phyloP scores from a whole-genome alignment of 2,329 filamentous ascomycete genomes.

The Hirsutella thompsonii region DNA sequence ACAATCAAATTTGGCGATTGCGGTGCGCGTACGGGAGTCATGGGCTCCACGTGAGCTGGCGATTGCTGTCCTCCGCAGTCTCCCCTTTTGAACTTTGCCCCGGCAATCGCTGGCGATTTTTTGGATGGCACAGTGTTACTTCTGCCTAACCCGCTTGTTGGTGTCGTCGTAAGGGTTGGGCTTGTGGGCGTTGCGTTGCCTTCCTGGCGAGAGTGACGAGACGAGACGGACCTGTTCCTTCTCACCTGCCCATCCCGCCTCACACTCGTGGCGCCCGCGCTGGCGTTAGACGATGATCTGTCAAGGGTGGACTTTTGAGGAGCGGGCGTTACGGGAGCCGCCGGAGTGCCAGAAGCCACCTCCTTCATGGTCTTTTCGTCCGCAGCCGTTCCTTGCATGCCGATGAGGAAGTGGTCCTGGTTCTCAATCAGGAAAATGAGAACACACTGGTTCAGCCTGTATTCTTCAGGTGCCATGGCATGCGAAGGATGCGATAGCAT shows the following conservation, averaged over 20 bases:
- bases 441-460: slow-evolving; percentile 89
- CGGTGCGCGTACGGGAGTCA: slow-evolving; percentile 19
- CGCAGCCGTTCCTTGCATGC: slow-evolving; percentile 98
- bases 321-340: slow-evolving; percentile 30
- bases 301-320: slow-evolving; percentile 31
- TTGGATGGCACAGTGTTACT: slow-evolving; percentile 95
- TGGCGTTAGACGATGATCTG: slow-evolving; percentile 74
- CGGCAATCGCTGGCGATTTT: slow-evolving; percentile 60
- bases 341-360: slow-evolving; percentile 55
- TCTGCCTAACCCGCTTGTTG: slow-evolving; percentile 41
- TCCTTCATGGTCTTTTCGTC: slow-evolving; percentile 62
- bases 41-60: slow-evolving; percentile 22
- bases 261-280: slow-evolving; percentile 77
- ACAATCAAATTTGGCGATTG: slow-evolving; percentile 5
- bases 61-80: slow-evolving; percentile 17
- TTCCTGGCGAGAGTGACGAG: slow-evolving; percentile 69
- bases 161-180: slow-evolving; percentile 38
- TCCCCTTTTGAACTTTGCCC: slow-evolving; percentile 47
- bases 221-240: slow-evolving; percentile 85
- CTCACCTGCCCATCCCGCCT: slow-evolving; percentile 68
- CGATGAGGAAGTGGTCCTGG: slow-evolving; percentile 94
- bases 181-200: slow-evolving; percentile 58
- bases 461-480: slow-evolving; percentile 91
- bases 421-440: slow-evolving; percentile 97
- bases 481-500: slow-evolving; percentile 89